Conservation (phyloP, 176 grass and related monocot genomes). For the bread wheat (Triticum aestivum) region IWGSC_CS_RefSeq_v2.1 NC_057797.1:442011854-442012353, state of each 20-base stretch:
- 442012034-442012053: slow-evolving; percentile 25
- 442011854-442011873: slow-evolving; percentile 56
- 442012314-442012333: not conserved
- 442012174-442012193: not conserved
- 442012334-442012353: not conserved
- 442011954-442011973: slow-evolving; percentile 30
- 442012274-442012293: not conserved
- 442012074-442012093: slow-evolving; percentile 26
- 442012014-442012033: slow-evolving; percentile 23
- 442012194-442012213: not conserved
- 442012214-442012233: slow-evolving; percentile 1
- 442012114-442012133: slow-evolving; percentile 21
- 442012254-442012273: not conserved
- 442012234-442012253: slow-evolving; percentile 24
- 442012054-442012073: slow-evolving; percentile 21
- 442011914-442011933: slow-evolving; percentile 33
- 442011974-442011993: slow-evolving; percentile 33
- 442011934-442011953: slow-evolving; percentile 39
- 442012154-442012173: slow-evolving; percentile 24
- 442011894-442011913: slow-evolving; percentile 37
- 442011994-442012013: slow-evolving; percentile 24
- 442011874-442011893: slow-evolving; percentile 40
- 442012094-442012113: slow-evolving; percentile 25
- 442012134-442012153: not conserved
- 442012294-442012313: slow-evolving; percentile 10